Base-by-base conservation (phyloP, 495 filamentous ascomycete species). In the Alectoria sarmentosa region DNA sequence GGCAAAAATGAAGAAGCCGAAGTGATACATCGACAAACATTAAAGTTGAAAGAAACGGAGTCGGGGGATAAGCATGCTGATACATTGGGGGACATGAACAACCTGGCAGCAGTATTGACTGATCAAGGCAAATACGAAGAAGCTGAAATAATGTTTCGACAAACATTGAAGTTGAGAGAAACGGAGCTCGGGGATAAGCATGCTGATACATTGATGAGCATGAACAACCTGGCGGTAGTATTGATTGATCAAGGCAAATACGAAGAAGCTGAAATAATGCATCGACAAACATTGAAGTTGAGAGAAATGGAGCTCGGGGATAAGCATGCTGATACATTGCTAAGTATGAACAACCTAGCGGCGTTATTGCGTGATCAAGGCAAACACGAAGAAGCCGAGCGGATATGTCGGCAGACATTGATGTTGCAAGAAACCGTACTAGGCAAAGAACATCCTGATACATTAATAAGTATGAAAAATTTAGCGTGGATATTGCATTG, bases 41-140 rank as follows among this genome's bases (percentile, higher is more conserved):
- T 74, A 39, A 71, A 76, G 58, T 61, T 32, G 2, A 65, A 63
- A 10, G 72, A 71, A 61, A 66, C 42, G 46, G 60, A 70, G 14
- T 62, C 78, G 1, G 78, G 79, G 19, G 58, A 39, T 10, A 68
- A 76, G 9, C 73, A 82, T 69, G 70, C 69, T 15, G 26, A 67
- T 23, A 79, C 75, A 7, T 66, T 82, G 23, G 67, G 36, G 2
- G 73, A 72, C 44, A 76, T 77, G 66, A 59, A 56, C 17, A 65
- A 56, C 44, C 46, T 70, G 6, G 66, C 64, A 15, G 0, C 3
- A 1, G 26, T 48, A 37, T 65, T 64, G 5, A 1, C 28, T 0
- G 2, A 30, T 7, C 54, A 62, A 42, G 60, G 60, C 4, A 21
- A 56, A 15, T 48, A 57, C 36, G 26, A 57, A 38, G 44, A 66